Conservation (phyloP, 257 asterid genomes). For the Solanum clarkiae region DNA sequence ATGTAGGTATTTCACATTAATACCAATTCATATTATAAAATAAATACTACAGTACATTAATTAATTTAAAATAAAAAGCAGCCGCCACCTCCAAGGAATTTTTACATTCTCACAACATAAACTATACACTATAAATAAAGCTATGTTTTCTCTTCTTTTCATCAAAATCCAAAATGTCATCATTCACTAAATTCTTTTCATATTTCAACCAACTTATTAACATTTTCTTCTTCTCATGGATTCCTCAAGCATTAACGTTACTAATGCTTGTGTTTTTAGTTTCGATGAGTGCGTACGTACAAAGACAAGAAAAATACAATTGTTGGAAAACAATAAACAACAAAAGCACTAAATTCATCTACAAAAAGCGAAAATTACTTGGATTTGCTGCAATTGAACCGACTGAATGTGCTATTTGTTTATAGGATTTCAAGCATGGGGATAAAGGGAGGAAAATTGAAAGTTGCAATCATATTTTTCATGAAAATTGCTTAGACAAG, state of each 20-base stretch:
- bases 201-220: slow-evolving; percentile 9
- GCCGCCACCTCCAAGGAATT: not conserved
- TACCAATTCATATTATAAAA: not conserved
- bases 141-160: not conserved
- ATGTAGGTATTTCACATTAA: too few species aligned
- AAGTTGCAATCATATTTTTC: not conserved
- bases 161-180: slow-evolving; percentile 4
- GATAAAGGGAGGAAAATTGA: not conserved
- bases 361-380: not conserved
- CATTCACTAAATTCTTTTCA: slow-evolving; percentile 22
- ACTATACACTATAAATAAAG: not conserved
- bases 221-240: slow-evolving; percentile 5
- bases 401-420: not conserved
- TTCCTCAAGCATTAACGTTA: slow-evolving; percentile 31
- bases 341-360: slow-evolving; percentile 22
- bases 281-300: not conserved
- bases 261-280: slow-evolving; percentile 9
- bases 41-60: not conserved
- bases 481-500: not conserved
- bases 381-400: not conserved
- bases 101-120: not conserved
- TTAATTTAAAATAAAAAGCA: not conserved
- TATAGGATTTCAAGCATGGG: not conserved
- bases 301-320: not conserved
- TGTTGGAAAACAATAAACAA: slow-evolving; percentile 22